Base-by-base conservation (phyloP, 2,329 filamentous ascomycete genomes). In the Fusarium phyllophilum region DNA sequence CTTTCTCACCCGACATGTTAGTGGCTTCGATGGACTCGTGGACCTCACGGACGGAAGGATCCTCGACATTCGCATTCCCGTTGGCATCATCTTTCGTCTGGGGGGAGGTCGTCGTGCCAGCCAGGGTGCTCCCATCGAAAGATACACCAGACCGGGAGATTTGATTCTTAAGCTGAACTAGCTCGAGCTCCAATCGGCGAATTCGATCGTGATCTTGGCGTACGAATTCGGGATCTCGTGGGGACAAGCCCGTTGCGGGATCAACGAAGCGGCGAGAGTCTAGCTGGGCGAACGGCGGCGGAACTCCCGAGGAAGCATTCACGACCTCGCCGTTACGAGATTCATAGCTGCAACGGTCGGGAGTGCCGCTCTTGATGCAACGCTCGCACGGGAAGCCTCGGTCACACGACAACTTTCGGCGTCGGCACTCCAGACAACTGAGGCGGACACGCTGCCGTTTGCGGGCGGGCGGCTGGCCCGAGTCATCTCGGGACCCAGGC, bases 401-500 rank as follows among this genome's bases (percentile, higher is more conserved):
- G 80, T 90, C 89, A 79, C 89, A 91, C 33, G 88, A 90, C 42
- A 90, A 83, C 82, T 91, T 91, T 62, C 89, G 84, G 61, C 89
- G 85, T 46, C 89, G 87, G 75, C 89, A 91, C 75, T 90, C 89
- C 46, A 90, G 84, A 72, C 89, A 91, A 54, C 88, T 89, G 48
- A 91, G 84, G 22, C 89, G 84, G 51, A 90, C 87, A 42, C 89
- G 85, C 82, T 90, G 89, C 38, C 89, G 83, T 82, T 91, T 91
- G 68, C 89, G 84, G 15, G 88, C 81, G 48, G 82, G 82, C 63
- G 78, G 80, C 55, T 83, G 80, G 73, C 80, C 81, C 62, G 78
- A 77, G 72, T 73, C 78, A 68, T 78, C 77, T 69, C 65, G 77
- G 58, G 77, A 77, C 56, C 70, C 80, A 66, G 68, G 62, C 54